Conservation (phyloP, 345 rosid species). For the Pistacia vera region DNA sequence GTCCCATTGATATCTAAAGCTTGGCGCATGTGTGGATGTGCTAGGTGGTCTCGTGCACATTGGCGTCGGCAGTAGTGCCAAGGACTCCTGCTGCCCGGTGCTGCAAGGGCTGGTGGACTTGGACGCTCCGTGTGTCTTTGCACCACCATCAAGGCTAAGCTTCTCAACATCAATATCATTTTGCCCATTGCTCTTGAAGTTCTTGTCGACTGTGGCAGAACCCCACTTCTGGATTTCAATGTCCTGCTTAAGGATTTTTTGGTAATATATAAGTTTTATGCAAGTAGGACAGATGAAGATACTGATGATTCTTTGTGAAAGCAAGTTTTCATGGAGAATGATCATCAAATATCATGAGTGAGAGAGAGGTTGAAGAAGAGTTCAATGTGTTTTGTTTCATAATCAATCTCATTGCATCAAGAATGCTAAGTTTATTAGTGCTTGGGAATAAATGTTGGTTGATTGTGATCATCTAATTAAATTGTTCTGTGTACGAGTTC, state of each 20-base stretch:
- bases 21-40: slow-evolving; percentile 88
- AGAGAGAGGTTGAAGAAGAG: too few relatives aligned
- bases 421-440: too few relatives aligned
- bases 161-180: slow-evolving; percentile 68
- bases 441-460: too few relatives aligned
- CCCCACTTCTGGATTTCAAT: slow-evolving; percentile 73
- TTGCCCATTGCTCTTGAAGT: slow-evolving; percentile 83
- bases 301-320: too few relatives aligned
- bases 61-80: slow-evolving; percentile 72
- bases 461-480: too few relatives aligned
- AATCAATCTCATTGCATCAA: too few relatives aligned
- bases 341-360: too few relatives aligned
- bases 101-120: slow-evolving; percentile 69
- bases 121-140: slow-evolving; percentile 91
- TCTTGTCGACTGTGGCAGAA: slow-evolving; percentile 79
- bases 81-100: slow-evolving; percentile 82
- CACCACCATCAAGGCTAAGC: slow-evolving; percentile 78
- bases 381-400: too few relatives aligned
- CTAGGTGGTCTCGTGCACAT: slow-evolving; percentile 79
- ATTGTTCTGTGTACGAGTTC: too few relatives aligned
- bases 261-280: too few relatives aligned
- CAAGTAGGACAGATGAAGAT: background rate
- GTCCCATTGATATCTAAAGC: slow-evolving; percentile 63
- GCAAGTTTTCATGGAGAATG: too few relatives aligned
- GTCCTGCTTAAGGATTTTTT: slow-evolving; percentile 36